Conservation (phyloP, 2,329 filamentous ascomycete genomes). For the Cordyceps militaris region DNA sequence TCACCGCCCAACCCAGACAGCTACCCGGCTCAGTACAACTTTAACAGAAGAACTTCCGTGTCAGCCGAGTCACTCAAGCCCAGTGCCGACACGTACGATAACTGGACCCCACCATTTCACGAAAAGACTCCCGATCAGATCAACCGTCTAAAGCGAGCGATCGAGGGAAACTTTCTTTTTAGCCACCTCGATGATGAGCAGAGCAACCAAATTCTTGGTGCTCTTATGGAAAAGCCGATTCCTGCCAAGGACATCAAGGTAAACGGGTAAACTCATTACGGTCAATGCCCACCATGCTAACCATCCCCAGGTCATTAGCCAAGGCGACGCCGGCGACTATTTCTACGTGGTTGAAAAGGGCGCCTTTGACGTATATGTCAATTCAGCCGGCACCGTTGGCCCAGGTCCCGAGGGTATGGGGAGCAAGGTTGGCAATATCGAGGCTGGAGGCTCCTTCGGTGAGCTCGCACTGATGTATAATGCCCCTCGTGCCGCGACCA, state of each 20-base stretch:
- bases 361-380: constrained; percentile 85
- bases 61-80: constrained; percentile 96
- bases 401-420: constrained; percentile 78
- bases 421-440: constrained; percentile 70
- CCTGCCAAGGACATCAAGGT: constrained; percentile 79
- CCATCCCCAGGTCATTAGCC: constrained; percentile 71
- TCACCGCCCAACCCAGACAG: constrained; percentile 53
- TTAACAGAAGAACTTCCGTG: constrained; percentile 87
- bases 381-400: constrained; percentile 67
- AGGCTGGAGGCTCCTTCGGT: constrained; percentile 87
- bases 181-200: constrained; percentile 93
- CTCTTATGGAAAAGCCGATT: constrained; percentile 89
- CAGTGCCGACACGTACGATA: constrained; percentile 72
- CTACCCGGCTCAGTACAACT: constrained; percentile 89
- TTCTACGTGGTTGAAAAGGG: constrained; percentile 97
- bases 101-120: constrained; percentile 82
- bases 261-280: constrained; percentile 16
- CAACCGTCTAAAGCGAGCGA: constrained; percentile 68
- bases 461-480: constrained; percentile 99
- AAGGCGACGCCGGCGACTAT: constrained; percentile 93
- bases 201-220: constrained; percentile 76
- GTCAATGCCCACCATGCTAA: constrained; percentile 17
- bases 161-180: constrained; percentile 88
- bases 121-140: constrained; percentile 79
- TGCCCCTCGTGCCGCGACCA: constrained; percentile 87